Evolutionary conservation across 1,139 yeast genomes (phyloP).

Genomic region (Sugiyamaella grinbergsii): DNA sequence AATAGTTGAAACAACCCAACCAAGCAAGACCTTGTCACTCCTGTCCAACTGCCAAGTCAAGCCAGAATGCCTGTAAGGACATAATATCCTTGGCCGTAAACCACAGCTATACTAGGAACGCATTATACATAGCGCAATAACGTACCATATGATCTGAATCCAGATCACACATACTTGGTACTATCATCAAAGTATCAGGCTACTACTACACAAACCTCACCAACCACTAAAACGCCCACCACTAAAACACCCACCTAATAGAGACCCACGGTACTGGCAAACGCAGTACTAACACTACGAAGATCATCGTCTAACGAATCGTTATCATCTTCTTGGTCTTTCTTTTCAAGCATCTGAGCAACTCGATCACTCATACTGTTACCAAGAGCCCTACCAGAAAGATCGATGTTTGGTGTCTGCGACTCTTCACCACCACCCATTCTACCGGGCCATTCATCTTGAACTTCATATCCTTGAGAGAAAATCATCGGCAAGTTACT

Average conservation of each 20-base stretch:
- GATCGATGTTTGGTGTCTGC: constrained; percentile 1
- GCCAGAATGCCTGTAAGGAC: too few relatives aligned
- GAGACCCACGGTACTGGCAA: constrained; percentile 49
- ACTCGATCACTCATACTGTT: constrained; percentile 51
- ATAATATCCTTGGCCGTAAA: too few relatives aligned
- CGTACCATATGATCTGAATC: too few relatives aligned
- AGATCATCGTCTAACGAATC: constrained; percentile 49
- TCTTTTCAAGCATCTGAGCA: constrained; percentile 40
- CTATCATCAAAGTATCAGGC: too few relatives aligned
- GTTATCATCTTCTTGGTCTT: constrained; percentile 36
- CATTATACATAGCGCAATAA: too few relatives aligned
- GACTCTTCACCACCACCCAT: background rate
- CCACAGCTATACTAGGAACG: too few relatives aligned
- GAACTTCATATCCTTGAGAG: constrained; percentile 25
- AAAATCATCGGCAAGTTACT: constrained; percentile 28
- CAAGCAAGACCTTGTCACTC: too few relatives aligned
- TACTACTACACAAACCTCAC: too few relatives aligned
- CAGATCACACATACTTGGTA: too few relatives aligned
- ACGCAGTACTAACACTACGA: constrained; percentile 50
- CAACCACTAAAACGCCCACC: background rate
- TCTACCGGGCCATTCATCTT: constrained; percentile 16
- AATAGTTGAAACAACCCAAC: too few relatives aligned
- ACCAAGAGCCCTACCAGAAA: constrained; percentile 38
- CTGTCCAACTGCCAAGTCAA: too few relatives aligned
- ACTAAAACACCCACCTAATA: constrained; percentile 30